These are phyloP conservation scores for Calvatia gigantea DNA, from an alignment of 768 basidiomycete genomes.

Conservation along the genomic window DNA sequence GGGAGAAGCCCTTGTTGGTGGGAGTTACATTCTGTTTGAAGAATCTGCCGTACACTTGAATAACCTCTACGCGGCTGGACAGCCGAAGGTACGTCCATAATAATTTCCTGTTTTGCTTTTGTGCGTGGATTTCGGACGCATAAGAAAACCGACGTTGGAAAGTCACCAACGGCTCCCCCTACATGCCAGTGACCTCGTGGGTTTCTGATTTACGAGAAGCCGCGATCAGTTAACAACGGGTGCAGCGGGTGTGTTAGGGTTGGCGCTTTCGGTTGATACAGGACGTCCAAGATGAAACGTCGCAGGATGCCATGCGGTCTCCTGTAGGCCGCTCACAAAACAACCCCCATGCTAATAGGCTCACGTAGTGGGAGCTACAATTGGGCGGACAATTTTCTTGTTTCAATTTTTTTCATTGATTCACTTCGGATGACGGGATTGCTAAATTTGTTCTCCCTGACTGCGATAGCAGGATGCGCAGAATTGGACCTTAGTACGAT, in stretches of 20 bases:
- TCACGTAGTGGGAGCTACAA: constrained; percentile 84
- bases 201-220: constrained; percentile 10
- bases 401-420: constrained; percentile 12
- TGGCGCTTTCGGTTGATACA: constrained; percentile 84
- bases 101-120: constrained; percentile 13
- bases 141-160: constrained; percentile 92
- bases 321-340: constrained; percentile 58
- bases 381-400: constrained; percentile 63
- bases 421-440: background rate
- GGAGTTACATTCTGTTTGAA: constrained; percentile 83
- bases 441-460: constrained; percentile 14
- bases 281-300: constrained; percentile 74
- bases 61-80: constrained; percentile 46
- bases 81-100: constrained; percentile 51
- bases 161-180: constrained; percentile 49
- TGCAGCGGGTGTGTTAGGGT: constrained; percentile 29
- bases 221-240: constrained; percentile 16
- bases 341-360: constrained; percentile 81
- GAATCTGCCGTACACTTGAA: constrained; percentile 48
- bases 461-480: constrained; percentile 44
- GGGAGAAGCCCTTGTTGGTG: constrained; percentile 80
- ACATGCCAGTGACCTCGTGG: constrained; percentile 18
- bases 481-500: constrained; percentile 64
- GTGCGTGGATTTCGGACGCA: constrained; percentile 48
- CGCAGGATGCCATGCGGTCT: constrained; percentile 14